phyloP scores from a whole-genome alignment of 345 rosid genomes.

The Arabidopsis suecica region DNA sequence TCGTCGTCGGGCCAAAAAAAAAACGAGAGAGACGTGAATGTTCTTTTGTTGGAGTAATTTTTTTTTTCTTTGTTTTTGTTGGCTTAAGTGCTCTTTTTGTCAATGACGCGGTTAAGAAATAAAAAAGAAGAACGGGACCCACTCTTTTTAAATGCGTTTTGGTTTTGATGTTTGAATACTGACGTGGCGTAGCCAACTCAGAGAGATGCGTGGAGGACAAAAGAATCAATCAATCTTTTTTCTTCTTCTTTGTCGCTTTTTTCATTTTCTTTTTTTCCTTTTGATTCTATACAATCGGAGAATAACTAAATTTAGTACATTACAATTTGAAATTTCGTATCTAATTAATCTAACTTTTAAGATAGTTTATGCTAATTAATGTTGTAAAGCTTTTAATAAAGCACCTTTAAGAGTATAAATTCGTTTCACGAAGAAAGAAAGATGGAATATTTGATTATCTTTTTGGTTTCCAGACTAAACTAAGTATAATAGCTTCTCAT shows the following conservation, averaged over 20 bases:
- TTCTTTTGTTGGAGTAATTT: neutral
- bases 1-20: constrained; percentile 26
- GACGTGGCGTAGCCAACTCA: constrained; percentile 35
- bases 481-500: neutral
- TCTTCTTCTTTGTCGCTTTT: neutral
- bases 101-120: constrained; percentile 38
- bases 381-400: neutral
- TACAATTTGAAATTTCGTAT: constrained; percentile 16
- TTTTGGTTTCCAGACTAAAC: neutral
- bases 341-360: neutral
- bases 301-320: neutral
- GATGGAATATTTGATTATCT: constrained; percentile 1
- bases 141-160: constrained; percentile 32
- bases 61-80: neutral
- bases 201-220: constrained; percentile 17
- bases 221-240: neutral
- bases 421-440: constrained; percentile 2
- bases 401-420: neutral
- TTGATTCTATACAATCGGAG: constrained; percentile 21
- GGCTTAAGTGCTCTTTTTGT: constrained; percentile 6
- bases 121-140: constrained; percentile 17
- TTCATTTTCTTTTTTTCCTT: neutral
- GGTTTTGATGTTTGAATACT: constrained; percentile 24
- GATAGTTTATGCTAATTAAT: neutral
- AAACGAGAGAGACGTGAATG: constrained; percentile 17